Evolutionary conservation across 805 yeast species (phyloP), one percentile per base, ranked within the genome.

Genomic region (Cyberlindnera bimundalis): DNA sequence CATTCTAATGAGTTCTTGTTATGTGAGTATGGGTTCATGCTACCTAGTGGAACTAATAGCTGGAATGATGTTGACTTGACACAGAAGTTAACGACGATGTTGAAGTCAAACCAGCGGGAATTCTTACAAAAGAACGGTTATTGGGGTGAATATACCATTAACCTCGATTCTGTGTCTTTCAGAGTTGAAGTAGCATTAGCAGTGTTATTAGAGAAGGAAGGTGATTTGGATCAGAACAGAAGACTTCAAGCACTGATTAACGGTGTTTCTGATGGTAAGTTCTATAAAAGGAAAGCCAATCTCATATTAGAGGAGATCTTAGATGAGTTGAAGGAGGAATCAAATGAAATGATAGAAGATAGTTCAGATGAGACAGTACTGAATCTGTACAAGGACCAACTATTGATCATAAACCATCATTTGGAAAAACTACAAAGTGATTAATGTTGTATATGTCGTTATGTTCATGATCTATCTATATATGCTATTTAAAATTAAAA

Each of bases 21-120:
- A 9, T 79, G 84, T 53, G 98, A 91, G 60, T 91, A 91, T 56
- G 98, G 97, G 1, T 91, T 91, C 66, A 69, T 71, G 27, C 60
- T 84, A 2, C 26, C 20, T 14, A 56, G 59, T 0, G 54, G 59
- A 1, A 8, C 17, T 4, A 87, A 88, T 56, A 62, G 59, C 16
- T 84, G 90, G 88, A 81, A 87, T 51, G 79, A 66, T 47, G 58
- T 89, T 2, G 95, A 90, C 55, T 56, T 90, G 4, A 62, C 84
- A 1, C 58, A 59, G 0, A 60, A 65, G 28, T 53, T 87, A 3
- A 29, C 56, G 3, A 45, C 53, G 2, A 29, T 68, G 35, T 52
- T 79, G 19, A 46, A 66, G 6, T 56, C 53, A 5, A 59, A 47
- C 1, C 81, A 78, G 30, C 46, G 46, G 2, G 62, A 61, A 10